phyloP scores from a whole-genome alignment of 495 filamentous ascomycete species.

The Podospora comata region DNA sequence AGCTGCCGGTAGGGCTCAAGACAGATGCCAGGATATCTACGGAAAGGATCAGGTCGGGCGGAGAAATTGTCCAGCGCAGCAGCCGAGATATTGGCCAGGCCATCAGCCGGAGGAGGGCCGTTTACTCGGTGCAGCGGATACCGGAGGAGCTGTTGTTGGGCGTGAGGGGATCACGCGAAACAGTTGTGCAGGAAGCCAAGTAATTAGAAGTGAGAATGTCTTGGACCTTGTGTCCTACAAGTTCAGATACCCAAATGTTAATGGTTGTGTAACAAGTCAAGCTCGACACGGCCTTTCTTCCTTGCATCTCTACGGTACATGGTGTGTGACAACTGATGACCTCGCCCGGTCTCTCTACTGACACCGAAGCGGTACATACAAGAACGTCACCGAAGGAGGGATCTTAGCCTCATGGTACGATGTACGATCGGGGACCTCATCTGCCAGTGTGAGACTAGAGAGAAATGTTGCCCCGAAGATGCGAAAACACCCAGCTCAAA shows the following conservation, averaged over 20 bases:
- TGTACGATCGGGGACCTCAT: no score
- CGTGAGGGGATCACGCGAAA: conserved; percentile 7
- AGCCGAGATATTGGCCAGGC: conserved; percentile 67
- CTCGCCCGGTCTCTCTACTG: background rate
- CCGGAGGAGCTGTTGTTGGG: conserved; percentile 39
- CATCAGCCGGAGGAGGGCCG: conserved; percentile 65
- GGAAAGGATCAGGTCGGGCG: conserved; percentile 58
- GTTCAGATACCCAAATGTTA: conserved; percentile 13
- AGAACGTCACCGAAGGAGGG: no score
- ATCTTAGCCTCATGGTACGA: no score
- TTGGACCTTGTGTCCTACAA: background rate
- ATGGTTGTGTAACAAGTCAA: background rate
- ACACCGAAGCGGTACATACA: background rate
- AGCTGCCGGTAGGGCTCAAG: conserved; percentile 70
- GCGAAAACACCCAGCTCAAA: no score
- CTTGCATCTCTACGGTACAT: background rate
- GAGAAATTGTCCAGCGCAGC: conserved; percentile 61
- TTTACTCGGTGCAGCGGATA: conserved; percentile 76
- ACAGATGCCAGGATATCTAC: conserved; percentile 47
- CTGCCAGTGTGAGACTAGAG: no score
- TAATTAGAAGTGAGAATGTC: conserved; percentile 6
- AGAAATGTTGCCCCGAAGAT: no score
- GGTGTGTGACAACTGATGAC: background rate
- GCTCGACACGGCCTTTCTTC: background rate
- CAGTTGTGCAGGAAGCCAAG: conserved; percentile 23